phyloP scores from a whole-genome alignment of 345 rosid genomes.

The Aethionema arabicum region DNA sequence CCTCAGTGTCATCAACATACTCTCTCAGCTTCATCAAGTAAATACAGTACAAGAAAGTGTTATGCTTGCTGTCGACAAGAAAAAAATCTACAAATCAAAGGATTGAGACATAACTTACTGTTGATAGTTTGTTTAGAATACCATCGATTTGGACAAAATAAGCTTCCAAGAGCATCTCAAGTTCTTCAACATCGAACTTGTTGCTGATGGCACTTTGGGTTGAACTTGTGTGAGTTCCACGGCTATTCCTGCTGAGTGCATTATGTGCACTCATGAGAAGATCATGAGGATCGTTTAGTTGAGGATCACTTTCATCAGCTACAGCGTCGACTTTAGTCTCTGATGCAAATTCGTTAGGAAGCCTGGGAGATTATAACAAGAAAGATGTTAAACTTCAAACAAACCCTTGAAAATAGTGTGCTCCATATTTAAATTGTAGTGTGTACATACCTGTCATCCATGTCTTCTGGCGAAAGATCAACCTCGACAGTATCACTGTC shows the following conservation, averaged over 20 bases:
- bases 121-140: slow-evolving; percentile 80
- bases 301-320: slow-evolving; percentile 43
- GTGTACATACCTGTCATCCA: slow-evolving; percentile 55
- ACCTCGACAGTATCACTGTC: slow-evolving; percentile 54
- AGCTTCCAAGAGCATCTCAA: slow-evolving; percentile 98
- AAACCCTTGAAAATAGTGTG: not conserved
- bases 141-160: slow-evolving; percentile 94
- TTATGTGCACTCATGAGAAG: slow-evolving; percentile 49
- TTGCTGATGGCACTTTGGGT: slow-evolving; percentile 65
- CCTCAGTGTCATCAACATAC: slow-evolving; percentile 94
- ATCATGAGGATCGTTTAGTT: slow-evolving; percentile 41
- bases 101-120: slow-evolving; percentile 47
- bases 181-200: slow-evolving; percentile 80
- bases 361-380: slow-evolving; percentile 42
- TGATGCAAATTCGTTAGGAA: slow-evolving; percentile 46
- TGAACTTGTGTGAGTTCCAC: slow-evolving; percentile 62
- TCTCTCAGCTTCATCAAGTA: slow-evolving; percentile 66
- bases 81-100: not conserved
- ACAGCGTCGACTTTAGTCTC: slow-evolving; percentile 40
- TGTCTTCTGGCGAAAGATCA: slow-evolving; percentile 49
- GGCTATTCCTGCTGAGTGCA: slow-evolving; percentile 54
- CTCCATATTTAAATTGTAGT: not conserved
- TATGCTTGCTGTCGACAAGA: slow-evolving; percentile 1
- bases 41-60: slow-evolving; percentile 3
- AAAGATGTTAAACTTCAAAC: slow-evolving; percentile 19